Evolutionary conservation across 2,329 filamentous ascomycete species (phyloP), one percentile per base, ranked within the genome.

Genomic region (Botrytis medusae): DNA sequence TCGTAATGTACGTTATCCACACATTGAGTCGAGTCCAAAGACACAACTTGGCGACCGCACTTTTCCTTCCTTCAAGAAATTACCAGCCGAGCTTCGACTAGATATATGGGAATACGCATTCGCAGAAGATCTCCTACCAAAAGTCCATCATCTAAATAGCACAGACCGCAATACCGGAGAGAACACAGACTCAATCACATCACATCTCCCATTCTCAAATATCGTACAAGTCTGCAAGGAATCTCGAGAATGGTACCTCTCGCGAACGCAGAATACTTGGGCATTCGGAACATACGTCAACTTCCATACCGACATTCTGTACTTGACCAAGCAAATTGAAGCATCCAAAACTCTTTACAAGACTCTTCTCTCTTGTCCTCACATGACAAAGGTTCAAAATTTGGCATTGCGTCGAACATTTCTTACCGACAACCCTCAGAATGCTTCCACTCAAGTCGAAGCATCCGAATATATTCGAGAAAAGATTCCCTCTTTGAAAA

Each of bases 241-340:
- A 22, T 70, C 68, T 7, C 57, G 68, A 62, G 22, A 60, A 34
- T 63, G 68, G 59, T 70, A 70, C 29, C 68, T 70, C 42, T 63
- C 54, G n/a, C 68, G 51, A 9, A 70, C 68, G n/a, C 68, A 70
- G 14, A 61, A 44, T 20, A 20, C 14, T n/a, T 70, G 51, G 51
- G 68, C 54, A 20, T 70, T 70, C 22, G 54, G 68, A 3, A 71
- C 71, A 32, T 60, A 72, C 25, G 7, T 63, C 46, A 71, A 73
- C n/a, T 65, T 59, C 32, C 29, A 32, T 42, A 76, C 51, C 72
- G 51, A 62, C 74, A 83, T 68, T 75, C 46, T 70, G 16, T 60
- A 70, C 16, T 14, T 70, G 10, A 70, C 59, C 54, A 29, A 57
- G 10, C 48, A 68, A 57, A 2, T 68, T 32, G 65, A 68, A 25